A percentile compares a stretch with the other conserved stretches of the same genome.
Conservation (phyloP, 345 rosid species). For the Arabis hirsuta region DNA sequence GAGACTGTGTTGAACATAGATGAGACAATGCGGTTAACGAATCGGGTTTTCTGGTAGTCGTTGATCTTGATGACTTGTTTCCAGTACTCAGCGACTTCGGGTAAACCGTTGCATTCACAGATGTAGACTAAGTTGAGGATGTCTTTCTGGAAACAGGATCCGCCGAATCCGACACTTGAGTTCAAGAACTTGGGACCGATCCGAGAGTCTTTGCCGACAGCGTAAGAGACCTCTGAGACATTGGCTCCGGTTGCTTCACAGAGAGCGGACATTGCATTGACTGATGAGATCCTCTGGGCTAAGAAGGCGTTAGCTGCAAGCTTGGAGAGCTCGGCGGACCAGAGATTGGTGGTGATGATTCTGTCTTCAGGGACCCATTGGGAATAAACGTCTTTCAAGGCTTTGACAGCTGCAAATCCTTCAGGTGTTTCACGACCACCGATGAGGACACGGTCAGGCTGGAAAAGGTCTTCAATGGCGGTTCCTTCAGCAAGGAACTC, state of each 20-base stretch:
- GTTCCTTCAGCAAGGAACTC: slow-evolving; percentile 98
- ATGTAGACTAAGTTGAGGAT: slow-evolving; percentile 87
- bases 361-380: slow-evolving; percentile 87
- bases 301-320: slow-evolving; percentile 93
- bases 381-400: slow-evolving; percentile 80
- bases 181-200: slow-evolving; percentile 88
- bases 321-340: slow-evolving; percentile 96
- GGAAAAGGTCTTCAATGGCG: slow-evolving; percentile 71
- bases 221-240: slow-evolving; percentile 72
- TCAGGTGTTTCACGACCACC: slow-evolving; percentile 93
- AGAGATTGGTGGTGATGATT: slow-evolving; percentile 85
- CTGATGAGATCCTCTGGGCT: slow-evolving; percentile 92
- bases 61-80: slow-evolving; percentile 94
- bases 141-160: slow-evolving; percentile 92
- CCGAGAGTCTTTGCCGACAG: slow-evolving; percentile 81
- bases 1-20: slow-evolving; percentile 94
- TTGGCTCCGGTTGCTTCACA: slow-evolving; percentile 92
- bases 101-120: slow-evolving; percentile 92
- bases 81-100: slow-evolving; percentile 96
- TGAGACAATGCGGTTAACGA: slow-evolving; percentile 81
- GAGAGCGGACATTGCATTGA: slow-evolving; percentile 92
- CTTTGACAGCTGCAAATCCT: slow-evolving; percentile 75
- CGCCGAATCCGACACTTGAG: slow-evolving; percentile 91
- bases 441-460: slow-evolving; percentile 85
- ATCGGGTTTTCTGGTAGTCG: slow-evolving; percentile 84